Evolutionary conservation across 108 stramenopile genomes (phyloP).

Genomic region (Pseudonitzschia pungens): DNA sequence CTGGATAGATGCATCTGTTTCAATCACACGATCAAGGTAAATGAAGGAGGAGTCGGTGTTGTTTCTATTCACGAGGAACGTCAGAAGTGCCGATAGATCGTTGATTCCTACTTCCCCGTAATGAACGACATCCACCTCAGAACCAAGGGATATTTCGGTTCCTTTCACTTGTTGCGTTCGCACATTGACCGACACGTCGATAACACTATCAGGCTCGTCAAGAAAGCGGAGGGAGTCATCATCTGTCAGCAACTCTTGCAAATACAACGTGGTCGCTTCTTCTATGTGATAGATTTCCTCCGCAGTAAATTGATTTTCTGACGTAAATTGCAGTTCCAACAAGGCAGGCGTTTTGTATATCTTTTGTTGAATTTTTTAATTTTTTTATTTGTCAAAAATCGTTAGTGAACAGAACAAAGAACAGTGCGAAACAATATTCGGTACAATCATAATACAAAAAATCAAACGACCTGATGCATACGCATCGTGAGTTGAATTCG

Average conservation of each 20-base stretch:
- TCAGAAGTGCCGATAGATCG: slow-evolving; percentile 29
- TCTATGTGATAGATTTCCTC: slow-evolving; percentile 34
- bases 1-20: slow-evolving; percentile 12
- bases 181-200: slow-evolving; percentile 22
- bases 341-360: slow-evolving; percentile 31
- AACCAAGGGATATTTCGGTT: slow-evolving; percentile 15
- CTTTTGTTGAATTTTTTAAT: slow-evolving; percentile 6
- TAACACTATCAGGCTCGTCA: slow-evolving; percentile 16
- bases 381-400: too few species aligned
- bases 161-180: slow-evolving; percentile 14
- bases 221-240: slow-evolving; percentile 23
- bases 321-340: slow-evolving; percentile 14
- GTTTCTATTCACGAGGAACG: slow-evolving; percentile 33
- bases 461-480: background rate
- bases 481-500: background rate
- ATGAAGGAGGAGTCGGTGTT: slow-evolving; percentile 16
- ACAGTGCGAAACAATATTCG: too few species aligned
- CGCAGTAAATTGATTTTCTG: slow-evolving; percentile 10
- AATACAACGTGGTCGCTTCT: slow-evolving; percentile 18
- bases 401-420: too few species aligned
- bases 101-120: slow-evolving; percentile 28
- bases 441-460: too few species aligned
- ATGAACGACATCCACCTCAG: slow-evolving; percentile 23
- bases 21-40: slow-evolving; percentile 24
- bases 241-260: slow-evolving; percentile 21